These are phyloP conservation scores for Exophiala aquamarina DNA, from an alignment of 2,329 filamentous ascomycete genomes.

Conservation along the genomic window DNA sequence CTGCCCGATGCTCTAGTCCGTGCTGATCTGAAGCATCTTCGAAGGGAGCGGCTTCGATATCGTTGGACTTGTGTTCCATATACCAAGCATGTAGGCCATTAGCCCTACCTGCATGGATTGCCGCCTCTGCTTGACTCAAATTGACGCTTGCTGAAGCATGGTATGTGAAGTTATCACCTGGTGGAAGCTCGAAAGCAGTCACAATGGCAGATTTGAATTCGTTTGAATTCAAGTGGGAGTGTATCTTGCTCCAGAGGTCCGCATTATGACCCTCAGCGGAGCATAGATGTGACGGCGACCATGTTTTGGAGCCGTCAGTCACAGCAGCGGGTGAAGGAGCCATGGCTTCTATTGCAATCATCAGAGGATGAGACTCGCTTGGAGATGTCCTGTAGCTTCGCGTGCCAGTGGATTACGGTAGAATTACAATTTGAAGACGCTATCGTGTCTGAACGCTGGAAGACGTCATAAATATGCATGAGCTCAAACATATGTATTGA, in stretches of 20 bases:
- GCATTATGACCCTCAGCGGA: conserved; percentile 33
- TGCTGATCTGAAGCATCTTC: conserved; percentile 8
- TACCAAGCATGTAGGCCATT: conserved; percentile 55
- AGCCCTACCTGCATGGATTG: conserved; percentile 47
- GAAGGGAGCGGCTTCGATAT: not conserved
- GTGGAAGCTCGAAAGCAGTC: conserved; percentile 47
- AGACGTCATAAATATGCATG: no score
- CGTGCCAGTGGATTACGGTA: no score
- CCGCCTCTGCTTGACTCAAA: conserved; percentile 49
- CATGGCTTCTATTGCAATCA: no score
- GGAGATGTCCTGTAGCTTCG: no score
- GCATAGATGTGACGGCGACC: conserved; percentile 49
- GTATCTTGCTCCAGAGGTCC: conserved; percentile 38
- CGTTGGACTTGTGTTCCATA: conserved; percentile 12
- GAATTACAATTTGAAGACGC: no score
- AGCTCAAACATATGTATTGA: no score
- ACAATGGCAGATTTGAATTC: conserved; percentile 49
- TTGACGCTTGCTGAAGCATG: conserved; percentile 53
- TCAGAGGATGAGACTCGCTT: no score
- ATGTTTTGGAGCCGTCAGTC: conserved; percentile 43
- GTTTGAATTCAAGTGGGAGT: conserved; percentile 37
- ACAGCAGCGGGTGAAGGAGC: conserved; percentile 1
- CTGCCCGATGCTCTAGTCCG: not conserved
- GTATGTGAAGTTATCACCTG: conserved; percentile 51
- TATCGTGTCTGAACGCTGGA: no score